Conservation (phyloP, 208 protist species). For the Acanthamoeba sp. region DNA sequence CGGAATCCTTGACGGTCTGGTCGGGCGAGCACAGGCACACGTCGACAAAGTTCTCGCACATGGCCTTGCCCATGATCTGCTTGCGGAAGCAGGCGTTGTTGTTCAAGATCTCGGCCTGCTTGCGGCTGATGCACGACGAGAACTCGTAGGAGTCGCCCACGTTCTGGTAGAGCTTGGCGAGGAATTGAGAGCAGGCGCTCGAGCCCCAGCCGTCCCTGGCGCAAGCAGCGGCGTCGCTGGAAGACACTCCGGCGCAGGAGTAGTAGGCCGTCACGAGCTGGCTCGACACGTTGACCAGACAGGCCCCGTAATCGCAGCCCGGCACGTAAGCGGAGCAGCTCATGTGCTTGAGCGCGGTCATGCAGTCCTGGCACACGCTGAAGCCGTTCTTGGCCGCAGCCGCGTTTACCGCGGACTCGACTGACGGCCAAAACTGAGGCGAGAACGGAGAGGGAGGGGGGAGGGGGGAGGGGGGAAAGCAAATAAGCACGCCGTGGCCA, state of each 20-base stretch:
- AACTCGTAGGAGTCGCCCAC: neutral
- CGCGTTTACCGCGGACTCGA: neutral
- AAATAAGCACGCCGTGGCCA: too few species aligned
- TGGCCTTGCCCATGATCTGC: neutral
- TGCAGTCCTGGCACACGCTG: neutral
- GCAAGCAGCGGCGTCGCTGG: neutral
- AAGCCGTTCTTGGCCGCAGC: neutral
- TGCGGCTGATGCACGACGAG: neutral
- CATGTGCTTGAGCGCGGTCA: slow-evolving; percentile 6
- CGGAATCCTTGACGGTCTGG: neutral
- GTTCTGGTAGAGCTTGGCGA: neutral
- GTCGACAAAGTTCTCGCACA: slow-evolving; percentile 5
- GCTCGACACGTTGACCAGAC: neutral
- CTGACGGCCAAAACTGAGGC: neutral
- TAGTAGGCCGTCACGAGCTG: neutral
- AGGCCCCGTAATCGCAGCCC: neutral
- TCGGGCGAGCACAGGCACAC: neutral
- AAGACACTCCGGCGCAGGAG: neutral
- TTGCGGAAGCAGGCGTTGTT: neutral
- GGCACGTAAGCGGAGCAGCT: neutral
- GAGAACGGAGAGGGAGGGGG: neutral
- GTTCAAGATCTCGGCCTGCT: neutral
- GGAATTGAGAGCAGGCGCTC: neutral
- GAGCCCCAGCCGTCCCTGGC: neutral
- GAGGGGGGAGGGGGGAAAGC: too few species aligned